These are phyloP conservation scores for Verticillium albo-atrum DNA, from an alignment of 2,329 filamentous ascomycete genomes.

Conservation along the genomic window DNA sequence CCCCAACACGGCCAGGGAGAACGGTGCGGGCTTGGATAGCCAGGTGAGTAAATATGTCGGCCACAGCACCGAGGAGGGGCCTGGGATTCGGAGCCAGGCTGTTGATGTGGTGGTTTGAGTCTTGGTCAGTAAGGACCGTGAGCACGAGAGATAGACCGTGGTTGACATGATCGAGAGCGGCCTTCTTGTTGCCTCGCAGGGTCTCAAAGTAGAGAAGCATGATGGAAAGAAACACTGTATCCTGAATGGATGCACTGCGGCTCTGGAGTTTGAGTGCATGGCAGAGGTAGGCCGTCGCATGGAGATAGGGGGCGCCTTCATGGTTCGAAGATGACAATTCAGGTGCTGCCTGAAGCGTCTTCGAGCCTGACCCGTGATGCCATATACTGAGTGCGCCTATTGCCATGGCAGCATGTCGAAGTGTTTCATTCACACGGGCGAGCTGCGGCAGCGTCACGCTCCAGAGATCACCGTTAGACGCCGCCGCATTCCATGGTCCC, in stretches of 20 bases:
- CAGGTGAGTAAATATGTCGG: slow-evolving; percentile 17
- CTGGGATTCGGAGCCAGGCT: slow-evolving; percentile 17
- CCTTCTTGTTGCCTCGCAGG: slow-evolving; percentile 22
- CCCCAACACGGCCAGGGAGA: slow-evolving; percentile 14
- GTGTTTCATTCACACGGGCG: slow-evolving; percentile 16
- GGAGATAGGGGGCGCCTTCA: slow-evolving; percentile 21
- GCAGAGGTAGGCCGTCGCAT: slow-evolving; percentile 29
- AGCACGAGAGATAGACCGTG: slow-evolving; percentile 28
- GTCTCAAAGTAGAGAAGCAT: slow-evolving; percentile 26
- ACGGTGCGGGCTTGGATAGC: slow-evolving; percentile 16
- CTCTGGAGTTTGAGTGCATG: slow-evolving; percentile 24
- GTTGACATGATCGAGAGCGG: slow-evolving; percentile 28
- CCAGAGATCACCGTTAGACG: slow-evolving; percentile 21
- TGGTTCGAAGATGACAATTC: neutral
- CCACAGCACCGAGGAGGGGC: slow-evolving; percentile 16
- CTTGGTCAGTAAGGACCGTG: slow-evolving; percentile 20
- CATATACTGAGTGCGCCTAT: slow-evolving; percentile 23
- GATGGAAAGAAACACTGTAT: slow-evolving; percentile 25
- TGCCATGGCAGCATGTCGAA: slow-evolving; percentile 25
- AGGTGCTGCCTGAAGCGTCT: slow-evolving; percentile 7
- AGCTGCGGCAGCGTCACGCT: slow-evolving; percentile 23
- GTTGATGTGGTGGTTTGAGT: slow-evolving; percentile 6
- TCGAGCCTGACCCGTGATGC: slow-evolving; percentile 10
- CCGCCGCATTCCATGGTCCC: slow-evolving; percentile 21
- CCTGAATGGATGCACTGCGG: slow-evolving; percentile 18